Base-by-base conservation (phyloP, 768 basidiomycete species). In the Kwoniella botswanensis region DNA sequence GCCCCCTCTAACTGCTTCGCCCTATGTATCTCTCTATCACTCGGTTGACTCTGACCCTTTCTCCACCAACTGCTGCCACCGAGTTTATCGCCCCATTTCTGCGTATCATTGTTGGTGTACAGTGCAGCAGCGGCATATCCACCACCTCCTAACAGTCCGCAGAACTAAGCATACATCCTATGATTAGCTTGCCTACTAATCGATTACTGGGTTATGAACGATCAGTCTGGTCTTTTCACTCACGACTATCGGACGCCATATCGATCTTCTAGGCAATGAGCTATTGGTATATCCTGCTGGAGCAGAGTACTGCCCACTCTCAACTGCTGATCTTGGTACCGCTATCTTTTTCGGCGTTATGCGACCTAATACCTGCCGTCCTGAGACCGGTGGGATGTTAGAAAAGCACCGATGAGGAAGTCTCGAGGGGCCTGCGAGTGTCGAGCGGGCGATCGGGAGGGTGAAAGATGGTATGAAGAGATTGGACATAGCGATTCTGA, bases 41-140 rank as follows among this genome's bases (percentile, higher is more conserved):
- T 72, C 12, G 78, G 76, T 46, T 63, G 55, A 65, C 74, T 75
- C 57, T 70, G 67, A 26, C 79, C 76, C 50, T 74, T 26, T 68
- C 77, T 60, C 82, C 82, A 82, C 82, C 80, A 80, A 9, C 67
- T 66, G 10, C 77, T 77, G 0, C 55, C 63, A 21, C 81, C 78
- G 2, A 84, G 70, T 53, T 72, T 65, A 35, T 72, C 73, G 4
- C 73, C 57, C 83, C 82, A 84, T 70, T 65, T 73, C 26, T 71
- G 65, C 1, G 81, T 83, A 43, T 84, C 83, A 13, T 41, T 57
- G 59, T 84, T 83, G 24, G 82, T 82, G 62, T 78, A 82, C 13
- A 57, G 46, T 18, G 80, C 82, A 1, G 80, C 80, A 4, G 68
- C 50, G 2, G 72, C 41, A 56, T 80, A 84, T 21, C 77, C 77